Conservation (phyloP, 2,329 filamentous ascomycete species). For the Sphaerulina vaccinii region DNA sequence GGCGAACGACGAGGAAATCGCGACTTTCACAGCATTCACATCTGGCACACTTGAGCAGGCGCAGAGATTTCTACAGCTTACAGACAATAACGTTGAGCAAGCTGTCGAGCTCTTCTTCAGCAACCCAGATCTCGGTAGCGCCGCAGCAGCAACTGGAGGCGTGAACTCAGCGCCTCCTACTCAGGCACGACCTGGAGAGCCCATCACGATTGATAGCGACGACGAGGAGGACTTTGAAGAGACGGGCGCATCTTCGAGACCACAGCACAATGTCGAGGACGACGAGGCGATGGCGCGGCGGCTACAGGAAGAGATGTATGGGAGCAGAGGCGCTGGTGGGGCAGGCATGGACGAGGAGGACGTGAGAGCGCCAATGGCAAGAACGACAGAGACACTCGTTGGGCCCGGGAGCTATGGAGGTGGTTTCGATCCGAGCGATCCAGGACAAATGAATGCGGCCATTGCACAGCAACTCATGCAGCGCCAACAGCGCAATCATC, state of each 20-base stretch:
- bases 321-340: slow-evolving; percentile 46
- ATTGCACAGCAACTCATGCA: slow-evolving; percentile 62
- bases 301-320: slow-evolving; percentile 88
- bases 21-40: slow-evolving; percentile 79
- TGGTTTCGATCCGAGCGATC: slow-evolving; percentile 41
- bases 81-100: slow-evolving; percentile 79
- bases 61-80: slow-evolving; percentile 77
- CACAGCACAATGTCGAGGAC: slow-evolving; percentile 60
- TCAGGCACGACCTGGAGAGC: slow-evolving; percentile 41
- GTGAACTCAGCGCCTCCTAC: slow-evolving; percentile 35
- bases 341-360: slow-evolving; percentile 53
- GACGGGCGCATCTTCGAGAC: slow-evolving; percentile 26
- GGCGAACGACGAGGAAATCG: slow-evolving; percentile 59
- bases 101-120: slow-evolving; percentile 90
- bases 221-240: slow-evolving; percentile 38
- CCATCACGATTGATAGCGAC: slow-evolving; percentile 76
- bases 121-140: slow-evolving; percentile 59
- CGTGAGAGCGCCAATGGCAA: slow-evolving; percentile 84
- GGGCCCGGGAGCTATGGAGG: slow-evolving; percentile 57
- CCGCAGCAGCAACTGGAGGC: slow-evolving; percentile 37
- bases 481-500: slow-evolving; percentile 19
- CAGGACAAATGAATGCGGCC: slow-evolving; percentile 58
- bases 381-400: slow-evolving; percentile 87
- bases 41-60: slow-evolving; percentile 71
- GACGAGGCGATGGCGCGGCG: slow-evolving; percentile 91